Evolutionary conservation across 257 asterid genomes (phyloP).

Genomic region (Sherardia arvensis): DNA sequence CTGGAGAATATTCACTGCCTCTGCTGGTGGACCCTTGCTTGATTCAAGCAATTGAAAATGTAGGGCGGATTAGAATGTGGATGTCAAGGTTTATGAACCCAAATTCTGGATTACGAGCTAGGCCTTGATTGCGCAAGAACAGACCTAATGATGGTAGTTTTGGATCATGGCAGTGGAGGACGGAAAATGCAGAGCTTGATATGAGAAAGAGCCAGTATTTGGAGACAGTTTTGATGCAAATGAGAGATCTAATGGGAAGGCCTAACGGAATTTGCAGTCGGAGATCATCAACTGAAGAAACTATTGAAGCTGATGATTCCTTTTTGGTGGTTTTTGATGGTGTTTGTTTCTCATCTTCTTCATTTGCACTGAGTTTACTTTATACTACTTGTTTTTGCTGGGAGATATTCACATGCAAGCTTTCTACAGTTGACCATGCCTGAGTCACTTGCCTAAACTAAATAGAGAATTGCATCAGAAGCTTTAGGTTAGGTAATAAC

Average conservation of each 20-base stretch:
- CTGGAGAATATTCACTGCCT: slow-evolving; percentile 13
- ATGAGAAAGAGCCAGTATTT: slow-evolving; percentile 30
- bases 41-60: slow-evolving; percentile 12
- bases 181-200: slow-evolving; percentile 20
- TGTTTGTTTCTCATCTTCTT: slow-evolving; percentile 6
- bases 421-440: not conserved
- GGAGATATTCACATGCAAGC: slow-evolving; percentile 15
- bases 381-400: no score
- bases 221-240: slow-evolving; percentile 27
- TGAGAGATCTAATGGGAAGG: slow-evolving; percentile 25
- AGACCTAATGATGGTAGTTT: slow-evolving; percentile 16
- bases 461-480: no score
- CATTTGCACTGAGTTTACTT: not conserved
- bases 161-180: slow-evolving; percentile 12
- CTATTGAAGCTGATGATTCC: slow-evolving; percentile 18
- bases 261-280: slow-evolving; percentile 14
- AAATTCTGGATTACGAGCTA: not conserved
- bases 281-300: slow-evolving; percentile 26
- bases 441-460: no score
- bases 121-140: slow-evolving; percentile 8
- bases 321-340: slow-evolving; percentile 7
- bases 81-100: slow-evolving; percentile 14
- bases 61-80: slow-evolving; percentile 3
- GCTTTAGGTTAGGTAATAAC: no score
- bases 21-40: slow-evolving; percentile 7